Evolutionary conservation across 176 grass and related monocot genomes (phyloP).

Genomic region (Secale cereale): DNA sequence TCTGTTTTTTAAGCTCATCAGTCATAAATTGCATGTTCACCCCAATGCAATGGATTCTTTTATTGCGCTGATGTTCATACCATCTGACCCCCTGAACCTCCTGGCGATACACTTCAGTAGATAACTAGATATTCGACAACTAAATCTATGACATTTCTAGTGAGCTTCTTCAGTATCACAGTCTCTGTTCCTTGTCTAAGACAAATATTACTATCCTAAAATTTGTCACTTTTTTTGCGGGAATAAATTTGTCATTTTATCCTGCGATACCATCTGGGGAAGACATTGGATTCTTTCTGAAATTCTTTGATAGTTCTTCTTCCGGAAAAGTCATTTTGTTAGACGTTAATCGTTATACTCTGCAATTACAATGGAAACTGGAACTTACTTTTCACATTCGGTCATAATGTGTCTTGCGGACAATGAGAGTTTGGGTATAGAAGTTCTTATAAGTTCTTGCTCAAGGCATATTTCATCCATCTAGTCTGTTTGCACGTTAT

Average conservation of each 20-base stretch:
- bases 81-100: neutral
- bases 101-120: neutral
- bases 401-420: neutral
- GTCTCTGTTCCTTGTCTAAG: neutral
- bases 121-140: neutral
- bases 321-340: neutral
- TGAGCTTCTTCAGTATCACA: neutral
- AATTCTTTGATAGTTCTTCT: neutral
- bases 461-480: neutral
- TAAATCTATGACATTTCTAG: neutral
- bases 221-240: neutral
- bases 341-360: neutral
- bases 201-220: neutral
- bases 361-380: neutral
- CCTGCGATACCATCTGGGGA: neutral
- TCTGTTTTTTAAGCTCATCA: neutral
- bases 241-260: neutral
- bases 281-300: neutral
- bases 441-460: neutral
- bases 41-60: neutral
- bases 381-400: neutral
- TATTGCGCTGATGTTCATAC: neutral
- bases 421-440: neutral
- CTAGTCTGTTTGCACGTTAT: neutral
- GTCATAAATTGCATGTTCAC: neutral